phyloP scores from a whole-genome alignment of 441 rosid genomes.

The Brassica hybrid region DNA sequence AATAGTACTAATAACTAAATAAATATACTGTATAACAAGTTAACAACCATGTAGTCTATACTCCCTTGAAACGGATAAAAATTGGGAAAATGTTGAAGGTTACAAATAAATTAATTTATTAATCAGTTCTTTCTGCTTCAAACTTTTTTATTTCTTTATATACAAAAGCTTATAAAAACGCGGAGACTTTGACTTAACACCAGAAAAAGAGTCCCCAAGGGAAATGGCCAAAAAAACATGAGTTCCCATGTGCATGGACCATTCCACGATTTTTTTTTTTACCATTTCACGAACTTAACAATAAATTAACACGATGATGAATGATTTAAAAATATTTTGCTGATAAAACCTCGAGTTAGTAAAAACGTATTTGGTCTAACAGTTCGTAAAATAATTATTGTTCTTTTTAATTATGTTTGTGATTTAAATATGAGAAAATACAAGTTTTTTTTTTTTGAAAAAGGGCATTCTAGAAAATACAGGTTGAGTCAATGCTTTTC shows the following conservation, averaged over 20 bases:
- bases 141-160: not conserved
- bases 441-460: too few relatives aligned
- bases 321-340: not conserved
- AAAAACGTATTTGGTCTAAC: conserved; percentile 3
- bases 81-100: conserved; percentile 9
- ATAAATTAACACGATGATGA: not conserved
- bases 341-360: conserved; percentile 7
- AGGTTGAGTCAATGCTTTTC: not conserved
- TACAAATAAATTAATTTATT: not conserved
- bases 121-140: not conserved
- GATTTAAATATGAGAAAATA: not conserved
- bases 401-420: not conserved
- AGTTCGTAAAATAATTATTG: not conserved
- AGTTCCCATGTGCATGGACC: conserved; percentile 22
- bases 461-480: not conserved
- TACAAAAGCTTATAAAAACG: conserved; percentile 16
- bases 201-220: conserved; percentile 8
- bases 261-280: conserved; percentile 9
- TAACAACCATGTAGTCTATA: not conserved
- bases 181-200: conserved; percentile 35
- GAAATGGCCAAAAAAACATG: conserved; percentile 4
- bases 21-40: not conserved
- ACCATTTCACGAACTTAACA: conserved; percentile 14
- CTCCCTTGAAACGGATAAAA: not conserved
- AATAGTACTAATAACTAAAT: not conserved